Conservation (phyloP, 345 rosid genomes). For the Brassica rapa region DNA sequence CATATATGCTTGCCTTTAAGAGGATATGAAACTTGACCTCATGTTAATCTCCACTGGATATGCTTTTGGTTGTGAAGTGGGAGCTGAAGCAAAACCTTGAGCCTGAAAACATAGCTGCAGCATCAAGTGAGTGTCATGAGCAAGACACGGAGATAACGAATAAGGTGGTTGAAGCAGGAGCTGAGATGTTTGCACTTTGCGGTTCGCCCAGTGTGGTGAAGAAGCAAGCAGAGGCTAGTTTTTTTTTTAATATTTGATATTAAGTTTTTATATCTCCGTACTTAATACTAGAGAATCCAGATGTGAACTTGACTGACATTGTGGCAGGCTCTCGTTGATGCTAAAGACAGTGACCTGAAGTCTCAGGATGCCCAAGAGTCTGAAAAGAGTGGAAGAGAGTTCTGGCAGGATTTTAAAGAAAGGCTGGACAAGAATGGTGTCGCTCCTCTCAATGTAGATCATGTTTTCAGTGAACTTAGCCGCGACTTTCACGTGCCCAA, state of each 20-base stretch:
- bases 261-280: not conserved
- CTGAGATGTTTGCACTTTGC: not conserved
- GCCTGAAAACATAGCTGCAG: slow-evolving; percentile 1
- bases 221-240: slow-evolving; percentile 1
- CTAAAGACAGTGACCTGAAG: slow-evolving; percentile 42
- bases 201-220: not conserved
- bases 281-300: not conserved
- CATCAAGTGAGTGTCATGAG: slow-evolving; percentile 3
- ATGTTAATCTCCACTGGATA: slow-evolving; percentile 1
- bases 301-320: slow-evolving; percentile 24
- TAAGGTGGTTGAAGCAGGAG: not conserved
- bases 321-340: slow-evolving; percentile 52
- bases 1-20: not conserved
- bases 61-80: slow-evolving; percentile 1
- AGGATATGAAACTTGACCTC: not conserved
- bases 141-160: not conserved
- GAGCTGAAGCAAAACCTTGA: slow-evolving; percentile 5
- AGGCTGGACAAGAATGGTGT: slow-evolving; percentile 42
- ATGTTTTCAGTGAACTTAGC: slow-evolving; percentile 33
- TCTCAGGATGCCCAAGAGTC: slow-evolving; percentile 44
- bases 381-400: slow-evolving; percentile 43
- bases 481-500: slow-evolving; percentile 33
- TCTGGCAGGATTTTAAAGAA: slow-evolving; percentile 45
- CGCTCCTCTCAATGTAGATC: not conserved
- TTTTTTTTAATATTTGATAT: not conserved